These are phyloP conservation scores for Rhinocladiella mackenziei DNA, from an alignment of 2,329 filamentous ascomycete genomes.

Conservation along the genomic window DNA sequence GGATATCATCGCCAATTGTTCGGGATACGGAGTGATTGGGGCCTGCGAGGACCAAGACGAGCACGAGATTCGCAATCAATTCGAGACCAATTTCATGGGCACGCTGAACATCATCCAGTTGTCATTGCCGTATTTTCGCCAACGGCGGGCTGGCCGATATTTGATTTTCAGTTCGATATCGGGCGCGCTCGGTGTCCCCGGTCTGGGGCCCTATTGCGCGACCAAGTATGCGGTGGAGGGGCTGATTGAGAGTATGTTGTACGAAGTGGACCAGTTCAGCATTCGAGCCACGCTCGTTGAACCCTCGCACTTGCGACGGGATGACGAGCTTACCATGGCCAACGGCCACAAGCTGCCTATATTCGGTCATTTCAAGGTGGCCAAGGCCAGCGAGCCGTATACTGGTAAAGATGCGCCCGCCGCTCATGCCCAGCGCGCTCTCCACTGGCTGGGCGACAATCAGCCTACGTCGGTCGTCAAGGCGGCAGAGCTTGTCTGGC, in stretches of 20 bases:
- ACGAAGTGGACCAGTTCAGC: constrained; percentile 87
- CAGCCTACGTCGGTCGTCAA: constrained; percentile 92
- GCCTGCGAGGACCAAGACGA: constrained; percentile 97
- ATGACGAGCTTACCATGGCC: constrained; percentile 52
- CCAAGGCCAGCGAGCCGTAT: constrained; percentile 78
- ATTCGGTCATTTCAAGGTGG: constrained; percentile 90
- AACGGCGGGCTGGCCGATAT: constrained; percentile 72
- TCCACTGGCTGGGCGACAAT: constrained; percentile 89
- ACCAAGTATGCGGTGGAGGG: constrained; percentile 97
- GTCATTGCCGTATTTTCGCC: constrained; percentile 80
- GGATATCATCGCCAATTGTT: constrained; percentile 89
- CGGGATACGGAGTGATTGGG: constrained; percentile 91
- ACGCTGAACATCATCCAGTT: constrained; percentile 89
- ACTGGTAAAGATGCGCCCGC: constrained; percentile 72
- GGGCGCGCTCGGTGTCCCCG: constrained; percentile 88
- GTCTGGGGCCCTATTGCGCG: constrained; percentile 88
- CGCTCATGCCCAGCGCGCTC: constrained; percentile 81
- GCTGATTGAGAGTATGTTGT: constrained; percentile 91
- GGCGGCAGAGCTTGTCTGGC: constrained; percentile 89
- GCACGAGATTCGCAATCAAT: constrained; percentile 89
- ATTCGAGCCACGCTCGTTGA: constrained; percentile 93
- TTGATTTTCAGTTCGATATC: constrained; percentile 92
- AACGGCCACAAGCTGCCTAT: constrained; percentile 54
- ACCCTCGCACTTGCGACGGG: constrained; percentile 79
- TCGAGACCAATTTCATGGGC: constrained; percentile 97